Conservation (phyloP, 495 filamentous ascomycete genomes). For the Penicillium bialowiezense region DNA sequence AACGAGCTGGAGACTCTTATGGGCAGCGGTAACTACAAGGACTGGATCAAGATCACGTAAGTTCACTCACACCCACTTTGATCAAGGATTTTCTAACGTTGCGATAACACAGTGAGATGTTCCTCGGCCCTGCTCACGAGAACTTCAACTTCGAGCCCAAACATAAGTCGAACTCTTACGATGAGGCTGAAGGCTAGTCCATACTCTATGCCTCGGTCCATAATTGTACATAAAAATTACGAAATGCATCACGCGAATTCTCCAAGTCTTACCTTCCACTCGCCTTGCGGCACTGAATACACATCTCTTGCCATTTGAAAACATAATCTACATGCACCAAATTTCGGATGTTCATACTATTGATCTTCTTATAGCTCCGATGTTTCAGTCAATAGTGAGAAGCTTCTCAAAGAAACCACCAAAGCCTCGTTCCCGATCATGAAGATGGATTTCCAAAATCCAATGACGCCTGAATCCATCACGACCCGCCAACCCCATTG, state of each 20-base stretch:
- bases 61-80: constrained; percentile 19
- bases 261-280: not conserved
- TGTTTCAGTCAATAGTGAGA: constrained; percentile 42
- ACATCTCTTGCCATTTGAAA: no score
- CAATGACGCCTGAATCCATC: constrained; percentile 46
- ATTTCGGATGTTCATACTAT: no score
- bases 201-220: not conserved
- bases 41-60: constrained; percentile 99
- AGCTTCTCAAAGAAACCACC: constrained; percentile 46
- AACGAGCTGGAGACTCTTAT: constrained; percentile 90
- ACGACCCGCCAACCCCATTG: constrained; percentile 32
- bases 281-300: no score
- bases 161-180: constrained; percentile 88
- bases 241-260: not conserved
- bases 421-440: constrained; percentile 32
- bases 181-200: constrained; percentile 60
- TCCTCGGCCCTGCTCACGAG: constrained; percentile 83
- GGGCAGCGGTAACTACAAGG: constrained; percentile 83
- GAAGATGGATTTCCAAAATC: constrained; percentile 52
- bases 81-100: constrained; percentile 11
- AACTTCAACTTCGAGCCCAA: constrained; percentile 97
- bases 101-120: constrained; percentile 76
- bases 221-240: constrained; percentile 9
- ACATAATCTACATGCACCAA: no score
- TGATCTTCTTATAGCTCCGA: no score